Evolutionary conservation across 1,139 yeast species (phyloP).

Genomic region (Suhomyces wounanorum): DNA sequence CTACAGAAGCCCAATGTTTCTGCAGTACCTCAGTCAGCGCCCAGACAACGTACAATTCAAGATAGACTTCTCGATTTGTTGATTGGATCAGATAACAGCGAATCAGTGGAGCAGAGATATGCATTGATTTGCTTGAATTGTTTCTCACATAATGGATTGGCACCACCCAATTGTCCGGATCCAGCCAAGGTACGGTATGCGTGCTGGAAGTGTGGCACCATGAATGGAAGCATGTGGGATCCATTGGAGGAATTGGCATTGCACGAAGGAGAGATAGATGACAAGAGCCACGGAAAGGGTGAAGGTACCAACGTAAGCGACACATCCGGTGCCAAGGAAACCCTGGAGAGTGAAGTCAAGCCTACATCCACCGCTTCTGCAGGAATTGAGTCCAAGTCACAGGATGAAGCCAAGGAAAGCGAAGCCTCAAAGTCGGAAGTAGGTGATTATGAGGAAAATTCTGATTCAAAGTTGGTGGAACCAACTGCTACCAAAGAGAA

Average conservation of each 20-base stretch:
- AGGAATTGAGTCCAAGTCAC: background rate
- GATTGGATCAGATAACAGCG: conserved; percentile 71
- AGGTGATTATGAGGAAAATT: background rate
- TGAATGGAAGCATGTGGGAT: conserved; percentile 44
- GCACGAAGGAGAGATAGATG: background rate
- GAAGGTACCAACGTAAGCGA: background rate
- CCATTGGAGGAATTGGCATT: conserved; percentile 12
- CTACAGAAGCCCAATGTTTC: background rate
- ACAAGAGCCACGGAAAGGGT: background rate
- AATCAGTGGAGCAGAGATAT: conserved; percentile 60
- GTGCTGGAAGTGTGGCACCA: conserved; percentile 72
- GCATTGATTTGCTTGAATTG: conserved; percentile 76
- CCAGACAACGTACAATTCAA: conserved; percentile 28
- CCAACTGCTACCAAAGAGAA: background rate
- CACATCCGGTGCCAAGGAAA: background rate
- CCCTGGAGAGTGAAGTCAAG: background rate
- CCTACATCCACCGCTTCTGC: background rate
- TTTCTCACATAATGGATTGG: conserved; percentile 74
- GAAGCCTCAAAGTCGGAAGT: background rate
- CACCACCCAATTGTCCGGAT: conserved; percentile 63
- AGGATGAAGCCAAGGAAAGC: background rate
- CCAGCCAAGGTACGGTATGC: conserved; percentile 60
- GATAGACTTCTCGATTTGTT: conserved; percentile 55
- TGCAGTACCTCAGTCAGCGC: background rate
- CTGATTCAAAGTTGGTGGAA: background rate